phyloP scores from a whole-genome alignment of 1,139 yeast species.

The Kurtzmaniella quercitrusa region DNA sequence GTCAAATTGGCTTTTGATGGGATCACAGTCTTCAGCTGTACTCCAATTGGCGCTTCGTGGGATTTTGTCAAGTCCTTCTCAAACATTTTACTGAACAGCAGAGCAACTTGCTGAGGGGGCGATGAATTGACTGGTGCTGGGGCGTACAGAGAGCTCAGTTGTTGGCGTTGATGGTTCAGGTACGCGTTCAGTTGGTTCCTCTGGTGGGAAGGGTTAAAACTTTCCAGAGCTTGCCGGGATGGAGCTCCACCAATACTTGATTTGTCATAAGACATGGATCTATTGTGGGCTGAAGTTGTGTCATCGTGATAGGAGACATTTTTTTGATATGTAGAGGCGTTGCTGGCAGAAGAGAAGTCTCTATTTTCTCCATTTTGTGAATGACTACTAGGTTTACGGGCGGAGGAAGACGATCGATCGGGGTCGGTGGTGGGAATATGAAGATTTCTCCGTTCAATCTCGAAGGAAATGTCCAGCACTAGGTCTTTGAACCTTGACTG shows the following conservation, averaged over 20 bases:
- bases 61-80: not conserved
- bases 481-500: conserved; percentile 81
- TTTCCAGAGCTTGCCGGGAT: not conserved
- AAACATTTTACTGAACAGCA: conserved; percentile 1
- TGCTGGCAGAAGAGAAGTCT: not conserved
- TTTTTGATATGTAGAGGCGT: conserved; percentile 1
- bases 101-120: conserved; percentile 1
- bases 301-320: not conserved
- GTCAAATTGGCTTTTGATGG: conserved; percentile 75
- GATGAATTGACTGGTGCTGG: not conserved
- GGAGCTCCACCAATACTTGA: not conserved
- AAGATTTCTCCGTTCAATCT: conserved; percentile 74
- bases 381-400: conserved; percentile 2
- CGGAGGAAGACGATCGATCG: not conserved
- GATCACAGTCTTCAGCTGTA: conserved; percentile 61
- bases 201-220: not conserved
- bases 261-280: not conserved
- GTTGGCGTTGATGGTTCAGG: not conserved
- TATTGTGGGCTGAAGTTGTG: not conserved
- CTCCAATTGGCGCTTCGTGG: conserved; percentile 24
- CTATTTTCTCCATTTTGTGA: not conserved
- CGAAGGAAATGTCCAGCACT: conserved; percentile 83
- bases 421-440: conserved; percentile 18
- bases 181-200: not conserved
- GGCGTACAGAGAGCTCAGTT: not conserved